These are phyloP conservation scores for Pseudonectria foliicola DNA, from an alignment of 2,329 filamentous ascomycete genomes.

Conservation along the genomic window DNA sequence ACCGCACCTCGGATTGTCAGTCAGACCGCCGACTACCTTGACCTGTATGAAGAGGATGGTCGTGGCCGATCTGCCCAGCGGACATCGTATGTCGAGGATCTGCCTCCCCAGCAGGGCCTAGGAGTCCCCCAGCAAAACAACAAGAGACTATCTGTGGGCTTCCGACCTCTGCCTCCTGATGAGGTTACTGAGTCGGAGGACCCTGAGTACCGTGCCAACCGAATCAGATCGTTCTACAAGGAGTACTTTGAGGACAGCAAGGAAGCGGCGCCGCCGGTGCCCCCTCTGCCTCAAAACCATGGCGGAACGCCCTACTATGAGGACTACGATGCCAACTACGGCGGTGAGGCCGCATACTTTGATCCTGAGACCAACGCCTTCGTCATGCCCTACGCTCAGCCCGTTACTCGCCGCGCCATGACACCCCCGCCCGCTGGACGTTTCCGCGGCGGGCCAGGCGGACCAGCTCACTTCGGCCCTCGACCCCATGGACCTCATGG, in stretches of 20 bases:
- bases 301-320: conserved; percentile 54
- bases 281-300: conserved; percentile 23
- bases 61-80: conserved; percentile 32
- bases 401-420: conserved; percentile 85
- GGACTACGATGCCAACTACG: conserved; percentile 65
- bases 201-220: conserved; percentile 87
- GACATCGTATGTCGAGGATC: conserved; percentile 17
- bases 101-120: conserved; percentile 31
- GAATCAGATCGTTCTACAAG: conserved; percentile 98
- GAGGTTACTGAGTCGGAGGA: conserved; percentile 76
- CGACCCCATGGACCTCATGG: conserved; percentile 36
- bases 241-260: conserved; percentile 94
- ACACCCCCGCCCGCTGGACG: conserved; percentile 71
- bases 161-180: conserved; percentile 82
- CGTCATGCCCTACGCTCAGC: conserved; percentile 77
- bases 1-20: conserved; percentile 20
- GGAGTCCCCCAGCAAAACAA: conserved; percentile 48
- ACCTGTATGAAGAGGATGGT: conserved; percentile 23
- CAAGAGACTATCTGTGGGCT: conserved; percentile 58
- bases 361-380: conserved; percentile 64
- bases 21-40: conserved; percentile 27
- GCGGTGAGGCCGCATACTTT: conserved; percentile 60
- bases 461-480: conserved; percentile 17
- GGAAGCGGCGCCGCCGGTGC: conserved; percentile 35
- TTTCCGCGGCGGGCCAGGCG: conserved; percentile 30